Conservation (phyloP, 306 rosid species). For the Chamaecrista fasciculata region DNA sequence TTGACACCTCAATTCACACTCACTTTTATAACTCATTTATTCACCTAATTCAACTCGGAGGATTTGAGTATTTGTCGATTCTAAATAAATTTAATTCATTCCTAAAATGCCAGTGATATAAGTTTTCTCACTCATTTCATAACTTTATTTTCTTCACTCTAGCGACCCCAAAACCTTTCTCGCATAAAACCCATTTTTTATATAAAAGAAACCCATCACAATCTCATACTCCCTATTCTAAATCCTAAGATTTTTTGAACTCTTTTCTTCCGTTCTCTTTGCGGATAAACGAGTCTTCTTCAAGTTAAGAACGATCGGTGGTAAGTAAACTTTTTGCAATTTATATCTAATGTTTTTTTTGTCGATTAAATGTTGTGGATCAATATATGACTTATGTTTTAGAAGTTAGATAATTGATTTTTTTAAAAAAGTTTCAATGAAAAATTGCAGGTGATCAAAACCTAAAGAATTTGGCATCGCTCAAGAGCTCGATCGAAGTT, state of each 20-base stretch:
- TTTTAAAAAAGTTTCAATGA: too few species aligned
- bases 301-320: too few species aligned
- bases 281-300: not conserved
- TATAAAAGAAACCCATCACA: too few species aligned
- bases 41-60: not conserved
- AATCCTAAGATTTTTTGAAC: not conserved
- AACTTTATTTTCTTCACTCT: not conserved
- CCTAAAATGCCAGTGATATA: not conserved
- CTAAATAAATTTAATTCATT: not conserved
- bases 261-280: not conserved
- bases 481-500: not conserved
- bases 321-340: too few species aligned
- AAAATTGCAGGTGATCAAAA: too few species aligned
- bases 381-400: too few species aligned
- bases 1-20: not conserved
- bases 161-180: not conserved
- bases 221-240: too few species aligned
- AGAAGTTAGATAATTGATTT: too few species aligned
- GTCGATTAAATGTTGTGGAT: too few species aligned
- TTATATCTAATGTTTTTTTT: too few species aligned
- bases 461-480: too few species aligned
- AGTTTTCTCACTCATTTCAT: not conserved
- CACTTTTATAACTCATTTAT: not conserved
- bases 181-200: not conserved
- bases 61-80: not conserved